A percentile compares a stretch with the other conserved stretches of the same genome.
These are phyloP conservation scores for Quercus suber DNA, from an alignment of 306 rosid genomes.

Conservation along the genomic window DNA sequence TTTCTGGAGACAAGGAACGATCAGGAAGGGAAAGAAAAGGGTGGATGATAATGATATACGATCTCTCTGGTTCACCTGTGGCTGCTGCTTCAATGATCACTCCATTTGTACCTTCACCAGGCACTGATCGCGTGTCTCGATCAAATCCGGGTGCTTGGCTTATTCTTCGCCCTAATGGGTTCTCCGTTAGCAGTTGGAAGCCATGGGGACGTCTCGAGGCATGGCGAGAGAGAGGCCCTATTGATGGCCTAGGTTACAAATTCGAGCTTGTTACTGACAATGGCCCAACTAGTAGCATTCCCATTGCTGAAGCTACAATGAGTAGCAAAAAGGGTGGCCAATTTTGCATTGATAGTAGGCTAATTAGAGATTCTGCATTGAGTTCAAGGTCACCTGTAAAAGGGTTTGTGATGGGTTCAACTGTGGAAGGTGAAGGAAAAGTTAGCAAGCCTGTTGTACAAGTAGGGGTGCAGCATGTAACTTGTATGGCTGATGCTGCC, in stretches of 20 bases:
- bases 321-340: constrained; percentile 69
- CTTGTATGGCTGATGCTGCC: constrained; percentile 96
- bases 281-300: constrained; percentile 47
- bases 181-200: constrained; percentile 77
- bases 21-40: constrained; percentile 84
- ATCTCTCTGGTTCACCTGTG: constrained; percentile 85
- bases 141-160: constrained; percentile 97
- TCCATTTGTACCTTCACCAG: constrained; percentile 88
- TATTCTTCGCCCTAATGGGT: constrained; percentile 75
- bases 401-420: constrained; percentile 89
- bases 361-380: constrained; percentile 38
- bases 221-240: constrained; percentile 81
- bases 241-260: constrained; percentile 83
- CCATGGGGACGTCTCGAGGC: constrained; percentile 96
- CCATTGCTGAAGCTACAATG: constrained; percentile 80
- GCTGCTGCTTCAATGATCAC: constrained; percentile 93
- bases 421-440: constrained; percentile 83
- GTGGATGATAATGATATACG: constrained; percentile 88
- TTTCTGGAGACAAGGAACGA: constrained; percentile 49
- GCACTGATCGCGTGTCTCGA: constrained; percentile 76
- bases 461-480: constrained; percentile 83
- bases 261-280: constrained; percentile 67
- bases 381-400: constrained; percentile 43
- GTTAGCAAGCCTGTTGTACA: constrained; percentile 76
- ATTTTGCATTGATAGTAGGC: constrained; percentile 65